Base-by-base conservation (phyloP, 176 grass and related monocot genomes). In the Urochloa ruziziensis region DNA sequence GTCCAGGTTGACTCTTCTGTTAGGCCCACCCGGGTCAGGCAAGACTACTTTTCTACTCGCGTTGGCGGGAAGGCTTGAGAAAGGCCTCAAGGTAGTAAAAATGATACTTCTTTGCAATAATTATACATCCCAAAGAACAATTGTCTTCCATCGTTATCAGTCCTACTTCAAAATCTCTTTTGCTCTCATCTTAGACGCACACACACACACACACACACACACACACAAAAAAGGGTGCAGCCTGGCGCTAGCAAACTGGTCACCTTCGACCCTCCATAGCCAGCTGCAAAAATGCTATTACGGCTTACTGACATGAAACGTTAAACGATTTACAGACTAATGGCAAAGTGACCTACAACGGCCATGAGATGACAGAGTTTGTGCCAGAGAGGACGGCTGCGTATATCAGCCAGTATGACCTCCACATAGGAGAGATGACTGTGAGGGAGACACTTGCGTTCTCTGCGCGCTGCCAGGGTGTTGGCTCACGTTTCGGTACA, bases 371-470 rank as follows among this genome's bases (percentile, higher is more conserved):
- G 93, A 67, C 85, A 16, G 96, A 99, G 73, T 99, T 99, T 72
- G 93, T 99, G 40, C 91, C 96, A 3, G 75, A 99, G 86, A 93
- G 96, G 83, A 95, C 96, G 17, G 91, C 96, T 5, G 96, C 93
- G 0, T 99, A 99, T 72, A 99, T 99, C 62, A 96, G 96, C 81
- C 96, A 99, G 68, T 87, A 96, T 61, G 96, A 99, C 58, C 93
- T 96, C 48, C 93, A 99, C 86, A 92, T 96, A n/a, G 93, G 91
- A 66, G 93, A 98, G 85, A 98, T 98, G 96, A 98, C 96, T 0
- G 93, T 98, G 15, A 89, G 96, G 57, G 96, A 98, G 71, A 98
- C 93, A 2, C 87, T 98, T 2, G 89, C 93, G 6, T 98, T 98
- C 89, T 98, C 96, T 2, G 96, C 93, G 0, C 85, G 96, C 17